These are phyloP conservation scores for Boletus rubescentipes DNA, from an alignment of 768 basidiomycete genomes.

Conservation along the genomic window DNA sequence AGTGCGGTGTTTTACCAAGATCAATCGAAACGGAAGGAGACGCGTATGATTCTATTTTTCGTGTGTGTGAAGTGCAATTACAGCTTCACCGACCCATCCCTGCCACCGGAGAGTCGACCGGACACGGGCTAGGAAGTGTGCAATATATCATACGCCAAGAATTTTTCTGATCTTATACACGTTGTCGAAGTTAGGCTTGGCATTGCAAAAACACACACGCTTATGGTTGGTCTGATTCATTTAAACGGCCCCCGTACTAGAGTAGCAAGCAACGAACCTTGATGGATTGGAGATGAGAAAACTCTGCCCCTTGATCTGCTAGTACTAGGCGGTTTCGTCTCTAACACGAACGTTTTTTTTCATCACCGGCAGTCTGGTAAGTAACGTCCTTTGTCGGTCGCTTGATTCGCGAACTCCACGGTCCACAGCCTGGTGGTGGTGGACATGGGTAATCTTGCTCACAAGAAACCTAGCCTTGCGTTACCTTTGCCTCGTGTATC, in stretches of 20 bases:
- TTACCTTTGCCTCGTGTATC: too few relatives aligned
- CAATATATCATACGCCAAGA: not conserved
- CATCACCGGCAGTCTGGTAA: not conserved
- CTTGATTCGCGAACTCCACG: not conserved
- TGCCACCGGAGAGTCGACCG: slow-evolving; percentile 45
- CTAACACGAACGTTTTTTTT: not conserved
- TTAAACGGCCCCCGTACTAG: not conserved
- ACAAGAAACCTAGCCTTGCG: too few relatives aligned
- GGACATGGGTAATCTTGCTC: not conserved
- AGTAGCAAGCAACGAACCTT: not conserved
- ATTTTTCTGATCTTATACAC: slow-evolving; percentile 3
- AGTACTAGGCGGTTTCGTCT: not conserved
- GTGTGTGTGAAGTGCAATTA: slow-evolving; percentile 84
- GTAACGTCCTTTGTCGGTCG: not conserved
- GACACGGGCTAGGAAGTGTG: slow-evolving; percentile 26
- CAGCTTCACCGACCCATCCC: slow-evolving; percentile 68
- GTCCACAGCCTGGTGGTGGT: too few relatives aligned
- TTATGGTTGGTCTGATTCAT: not conserved
- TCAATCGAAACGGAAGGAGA: slow-evolving; percentile 95
- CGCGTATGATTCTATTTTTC: slow-evolving; percentile 91
- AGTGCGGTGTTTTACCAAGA: slow-evolving; percentile 96
- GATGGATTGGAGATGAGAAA: not conserved
- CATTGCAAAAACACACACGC: not conserved
- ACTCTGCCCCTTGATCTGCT: not conserved
- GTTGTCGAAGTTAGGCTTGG: not conserved